Evolutionary conservation across 129 eudicot genomes (phyloP), one percentile per base, ranked within the genome.

Genomic region (Tagetes patula): DNA sequence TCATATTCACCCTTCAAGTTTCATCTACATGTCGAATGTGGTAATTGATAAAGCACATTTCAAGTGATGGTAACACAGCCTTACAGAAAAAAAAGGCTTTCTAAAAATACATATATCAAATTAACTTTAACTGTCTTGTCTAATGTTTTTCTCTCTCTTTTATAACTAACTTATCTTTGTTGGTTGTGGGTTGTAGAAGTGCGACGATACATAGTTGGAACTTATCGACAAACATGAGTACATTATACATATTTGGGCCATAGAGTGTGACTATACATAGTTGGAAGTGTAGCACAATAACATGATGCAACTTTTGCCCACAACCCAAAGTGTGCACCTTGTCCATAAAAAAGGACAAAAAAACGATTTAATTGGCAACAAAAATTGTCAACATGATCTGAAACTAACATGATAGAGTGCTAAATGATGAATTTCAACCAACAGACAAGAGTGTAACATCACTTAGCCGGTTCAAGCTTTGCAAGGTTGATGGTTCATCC

Each of bases 151-250:
- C 27, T 20, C 27, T 20, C 27, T 20, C 27, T 20, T 20, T 20
- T 20, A 20, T 58, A 58, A 58, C 65, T 58, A 58, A 58, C 64
- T 9, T 58, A 32, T 30, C 39, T 58, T 32, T 58, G 64, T 33
- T 32, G 64, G 64, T 8, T 31, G 13, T 58, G 32, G 64, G 39
- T 30, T 58, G 39, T 32, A 58, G 13, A 58, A 58, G 10, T 0
- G 7, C 7, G 1, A 5, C 7, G 46, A 5, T 41, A 3, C 7
- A 41, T 41, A 6, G 46, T 58, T 33, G 7, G 32, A 58, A 58
- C 39, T 58, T 31, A 8, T 49, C n/a, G n/a, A 49, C 55, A 13
- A 49, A 49, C 1, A 49, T 49, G 30, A 13, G 55, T 49, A 12
- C 3, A 49, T 20, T 20, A 20, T 49, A 12, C 11, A 49, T 49